These are phyloP conservation scores for Amanita pseudoporphyria DNA, from an alignment of 768 basidiomycete species.

Conservation along the genomic window DNA sequence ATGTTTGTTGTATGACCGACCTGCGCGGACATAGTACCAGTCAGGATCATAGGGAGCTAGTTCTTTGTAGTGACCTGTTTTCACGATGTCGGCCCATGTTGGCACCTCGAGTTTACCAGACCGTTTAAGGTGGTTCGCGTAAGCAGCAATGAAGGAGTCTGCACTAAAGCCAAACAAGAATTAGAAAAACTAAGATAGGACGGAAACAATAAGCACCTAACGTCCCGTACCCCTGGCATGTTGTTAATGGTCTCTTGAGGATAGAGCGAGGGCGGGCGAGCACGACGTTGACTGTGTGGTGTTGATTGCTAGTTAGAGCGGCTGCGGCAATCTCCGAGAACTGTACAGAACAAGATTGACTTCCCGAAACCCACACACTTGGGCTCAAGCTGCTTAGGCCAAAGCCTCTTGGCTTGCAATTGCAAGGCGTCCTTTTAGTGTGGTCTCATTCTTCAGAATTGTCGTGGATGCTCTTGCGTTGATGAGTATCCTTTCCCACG, in stretches of 20 bases:
- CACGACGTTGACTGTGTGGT: slow-evolving; percentile 39
- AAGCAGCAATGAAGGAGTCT: slow-evolving; percentile 88
- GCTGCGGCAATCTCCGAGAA: slow-evolving; percentile 32
- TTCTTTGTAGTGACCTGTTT: slow-evolving; percentile 97
- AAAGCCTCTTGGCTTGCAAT: too few relatives aligned
- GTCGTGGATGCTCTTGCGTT: too few relatives aligned
- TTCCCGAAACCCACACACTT: too few relatives aligned
- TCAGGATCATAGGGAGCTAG: slow-evolving; percentile 98
- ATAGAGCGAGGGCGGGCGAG: slow-evolving; percentile 32
- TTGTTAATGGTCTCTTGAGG: slow-evolving; percentile 40
- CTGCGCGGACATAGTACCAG: slow-evolving; percentile 99
- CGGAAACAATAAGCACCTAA: slow-evolving; percentile 41
- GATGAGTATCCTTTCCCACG: too few relatives aligned
- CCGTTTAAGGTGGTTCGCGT: slow-evolving; percentile 93
- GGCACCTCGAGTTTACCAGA: slow-evolving; percentile 99
- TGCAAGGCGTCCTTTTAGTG: too few relatives aligned
- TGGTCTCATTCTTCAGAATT: too few relatives aligned
- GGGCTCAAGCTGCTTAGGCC: too few relatives aligned
- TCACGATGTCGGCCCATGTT: slow-evolving; percentile 97
- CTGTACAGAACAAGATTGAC: slow-evolving; percentile 28
- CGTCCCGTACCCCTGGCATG: slow-evolving; percentile 81
- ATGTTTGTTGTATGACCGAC: slow-evolving; percentile 36
- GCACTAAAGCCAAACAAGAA: slow-evolving; percentile 44
- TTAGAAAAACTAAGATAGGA: slow-evolving; percentile 11
- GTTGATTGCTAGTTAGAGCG: slow-evolving; percentile 30